Evolutionary conservation across 345 rosid species (phyloP), one percentile per base, ranked within the genome.

Genomic region (Barbarea vulgaris): DNA sequence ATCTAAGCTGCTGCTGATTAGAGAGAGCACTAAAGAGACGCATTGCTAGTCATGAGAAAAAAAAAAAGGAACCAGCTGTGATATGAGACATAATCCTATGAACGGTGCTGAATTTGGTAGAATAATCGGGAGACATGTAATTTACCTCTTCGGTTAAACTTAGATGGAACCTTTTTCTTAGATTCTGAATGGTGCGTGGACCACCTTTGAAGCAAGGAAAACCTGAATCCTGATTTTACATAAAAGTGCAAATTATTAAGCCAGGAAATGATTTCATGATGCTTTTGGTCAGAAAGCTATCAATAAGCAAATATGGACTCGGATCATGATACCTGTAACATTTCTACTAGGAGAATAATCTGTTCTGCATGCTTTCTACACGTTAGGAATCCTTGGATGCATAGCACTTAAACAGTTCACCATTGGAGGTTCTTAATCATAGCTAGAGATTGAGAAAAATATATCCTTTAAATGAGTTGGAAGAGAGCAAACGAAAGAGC

Each of bases 351-450:
- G 55, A 95, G 95, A 78, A 95, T 89, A 74, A 92, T 79, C 64
- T 97, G 93, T 74, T 95, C 99, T 0, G 98, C 99, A 70, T 95
- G 99, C 83, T 95, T 95, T 54, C 99, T 85, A 67, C 99, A 95
- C 10, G 97, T 95, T 68, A 92, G 87, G 82, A 95, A 95, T 51
- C 99, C 99, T 85, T 95, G 99, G 66, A 95, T 95, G 81, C 99
- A 95, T 59, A 95, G 79, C 65, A 95, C 98, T 98, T 95, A 77
- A 67, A 70, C 61, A 51, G 69, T 27, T 27, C 51, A 55, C 24
- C 62, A 70, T 68, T 50, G 10, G 9, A 27, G 21, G 24, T 19
- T 14, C 30, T 28, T 41, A 24, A 21, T 14, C 13, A 51, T 7
- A 41, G 62, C 12, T 72, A 62, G 22, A 47, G 17, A 36, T 42